These are phyloP conservation scores for Gastrolobium villosum DNA, from an alignment of 306 rosid species.

Conservation along the genomic window DNA sequence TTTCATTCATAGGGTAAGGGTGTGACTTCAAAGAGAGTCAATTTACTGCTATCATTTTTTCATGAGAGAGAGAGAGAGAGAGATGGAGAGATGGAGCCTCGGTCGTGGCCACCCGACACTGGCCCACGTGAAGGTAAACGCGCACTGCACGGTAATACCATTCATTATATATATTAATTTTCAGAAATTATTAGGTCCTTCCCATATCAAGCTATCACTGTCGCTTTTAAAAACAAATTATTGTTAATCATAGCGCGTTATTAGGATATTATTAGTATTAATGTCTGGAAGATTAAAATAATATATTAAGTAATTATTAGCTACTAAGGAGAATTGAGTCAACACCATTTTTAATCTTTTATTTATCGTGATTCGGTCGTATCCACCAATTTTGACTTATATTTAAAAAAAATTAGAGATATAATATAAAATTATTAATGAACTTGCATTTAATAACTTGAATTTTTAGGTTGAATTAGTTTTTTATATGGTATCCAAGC, in stretches of 20 bases:
- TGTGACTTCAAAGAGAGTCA: conserved; percentile 48
- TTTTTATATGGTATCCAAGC: too few species aligned
- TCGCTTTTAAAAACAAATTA: neutral
- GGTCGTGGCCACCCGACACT: conserved; percentile 50
- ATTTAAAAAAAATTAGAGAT: too few species aligned
- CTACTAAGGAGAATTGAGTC: too few species aligned
- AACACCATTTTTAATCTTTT: too few species aligned
- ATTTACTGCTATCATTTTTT: conserved; percentile 56
- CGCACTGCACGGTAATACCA: conserved; percentile 37
- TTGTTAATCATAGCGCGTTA: neutral
- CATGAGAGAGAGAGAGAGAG: neutral
- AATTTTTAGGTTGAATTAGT: too few species aligned
- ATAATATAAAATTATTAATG: too few species aligned
- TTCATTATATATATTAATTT: conserved; percentile 25
- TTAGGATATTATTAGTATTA: too few species aligned
- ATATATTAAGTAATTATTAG: too few species aligned
- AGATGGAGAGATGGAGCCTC: conserved; percentile 38
- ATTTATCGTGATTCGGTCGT: too few species aligned
- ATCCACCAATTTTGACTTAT: too few species aligned
- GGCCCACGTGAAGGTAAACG: conserved; percentile 71
- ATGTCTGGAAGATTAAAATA: too few species aligned
- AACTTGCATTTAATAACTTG: too few species aligned
- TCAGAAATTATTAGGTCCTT: conserved; percentile 33
- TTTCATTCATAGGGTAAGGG: conserved; percentile 24
- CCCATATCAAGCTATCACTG: conserved; percentile 16